These are phyloP conservation scores for Solanum virginianum DNA, from an alignment of 257 asterid genomes.

Conservation along the genomic window DNA sequence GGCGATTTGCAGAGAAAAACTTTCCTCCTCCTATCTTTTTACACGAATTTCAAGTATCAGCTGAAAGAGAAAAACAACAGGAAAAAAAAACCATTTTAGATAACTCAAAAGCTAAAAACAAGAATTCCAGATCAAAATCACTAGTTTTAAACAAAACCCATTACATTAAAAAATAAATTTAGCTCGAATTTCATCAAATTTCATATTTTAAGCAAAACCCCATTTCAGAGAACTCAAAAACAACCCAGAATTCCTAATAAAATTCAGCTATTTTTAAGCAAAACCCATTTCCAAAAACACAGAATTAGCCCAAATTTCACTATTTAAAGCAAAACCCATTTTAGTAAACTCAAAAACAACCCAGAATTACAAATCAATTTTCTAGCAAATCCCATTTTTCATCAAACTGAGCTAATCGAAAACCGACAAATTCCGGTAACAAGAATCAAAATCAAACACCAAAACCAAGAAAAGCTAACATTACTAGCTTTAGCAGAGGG, in stretches of 20 bases:
- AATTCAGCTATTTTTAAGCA: neutral
- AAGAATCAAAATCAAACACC: neutral
- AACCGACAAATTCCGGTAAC: neutral
- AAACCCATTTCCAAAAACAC: neutral
- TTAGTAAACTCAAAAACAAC: neutral
- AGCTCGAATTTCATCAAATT: neutral
- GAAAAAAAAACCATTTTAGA: neutral
- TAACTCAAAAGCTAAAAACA: neutral
- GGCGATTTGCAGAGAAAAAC: conserved; percentile 33
- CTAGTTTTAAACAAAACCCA: neutral
- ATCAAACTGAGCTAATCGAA: neutral
- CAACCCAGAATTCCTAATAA: neutral
- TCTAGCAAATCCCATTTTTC: neutral
- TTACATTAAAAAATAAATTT: neutral
- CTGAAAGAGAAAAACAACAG: neutral
- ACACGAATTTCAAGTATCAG: conserved; percentile 26
- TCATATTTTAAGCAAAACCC: neutral
- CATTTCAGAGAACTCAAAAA: neutral
- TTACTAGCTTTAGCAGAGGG: neutral
- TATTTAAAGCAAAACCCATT: neutral
- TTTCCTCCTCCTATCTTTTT: conserved; percentile 12
- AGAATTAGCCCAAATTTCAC: neutral
- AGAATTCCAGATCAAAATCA: neutral
- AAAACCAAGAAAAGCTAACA: neutral
- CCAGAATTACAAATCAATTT: neutral